Evolutionary conservation across 1,284 basidiomycete genomes (phyloP), one percentile per base, ranked within the genome.

Genomic region (Fomitiporia mediterranea): DNA sequence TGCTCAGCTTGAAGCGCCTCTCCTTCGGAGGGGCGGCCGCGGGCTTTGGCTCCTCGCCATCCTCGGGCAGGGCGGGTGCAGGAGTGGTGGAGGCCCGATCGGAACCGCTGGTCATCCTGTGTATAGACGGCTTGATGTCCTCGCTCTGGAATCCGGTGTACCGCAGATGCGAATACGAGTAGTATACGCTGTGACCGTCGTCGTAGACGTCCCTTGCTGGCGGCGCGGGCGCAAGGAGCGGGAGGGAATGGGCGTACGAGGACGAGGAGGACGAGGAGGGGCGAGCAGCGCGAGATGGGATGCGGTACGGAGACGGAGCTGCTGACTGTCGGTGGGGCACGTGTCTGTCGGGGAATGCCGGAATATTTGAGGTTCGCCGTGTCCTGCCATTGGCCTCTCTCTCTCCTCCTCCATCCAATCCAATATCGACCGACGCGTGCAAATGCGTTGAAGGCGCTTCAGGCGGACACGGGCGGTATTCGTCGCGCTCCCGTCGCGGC

Each of bases 1-100:
- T 85, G 80, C 85, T 89, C 57, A 91, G 72, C 74, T 91, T 91
- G 75, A 91, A 91, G 55, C 88, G 77, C 55, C 89, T 75, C 65
- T 91, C 88, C 69, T 89, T 90, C n/a, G 58, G 58, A 21, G 57
- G 57, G 4, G 44, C 43, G n/a, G 51, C n/a, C n/a, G n/a, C 44
- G 13, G 52, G 35, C 47, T 54, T 58, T 17, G 35, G 8, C 38
- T 58, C 56, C 38, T 32, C 35, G 19, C 15, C 25, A 23, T 58
- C 56, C 25, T 58, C 56, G 2, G 48, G 27, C n/a, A 25, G 13
- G 4, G 25, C 21, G 15, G 44, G 44, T 15, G 44, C 44, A 28
- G 44, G 44, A 28, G 44, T 46, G 4, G 44, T 28, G 44, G 44
- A 46, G 25, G 44, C 25, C 44, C 44, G 44, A 46, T 46, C 44